These are phyloP conservation scores for Otatea glauca DNA, from an alignment of 176 grass and related monocot genomes.

Conservation along the genomic window DNA sequence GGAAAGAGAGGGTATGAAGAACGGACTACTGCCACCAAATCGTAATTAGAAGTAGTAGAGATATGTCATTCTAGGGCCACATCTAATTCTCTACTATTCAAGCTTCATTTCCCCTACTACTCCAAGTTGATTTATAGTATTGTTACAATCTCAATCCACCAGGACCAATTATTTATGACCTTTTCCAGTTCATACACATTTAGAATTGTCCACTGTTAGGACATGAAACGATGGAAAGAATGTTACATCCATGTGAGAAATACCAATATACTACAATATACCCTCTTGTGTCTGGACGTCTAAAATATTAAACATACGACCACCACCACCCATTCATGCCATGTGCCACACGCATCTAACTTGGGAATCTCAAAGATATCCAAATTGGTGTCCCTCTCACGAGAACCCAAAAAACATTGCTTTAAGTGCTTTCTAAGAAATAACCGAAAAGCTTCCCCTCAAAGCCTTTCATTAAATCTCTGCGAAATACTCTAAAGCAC, in stretches of 20 bases:
- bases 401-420: background rate
- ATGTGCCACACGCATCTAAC: constrained; percentile 42
- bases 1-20: no score
- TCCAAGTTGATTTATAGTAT: background rate
- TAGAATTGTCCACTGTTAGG: background rate
- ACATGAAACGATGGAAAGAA: background rate
- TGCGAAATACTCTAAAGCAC: background rate
- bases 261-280: background rate
- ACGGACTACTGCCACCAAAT: no score
- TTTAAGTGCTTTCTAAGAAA: constrained; percentile 66
- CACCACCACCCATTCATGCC: constrained; percentile 8
- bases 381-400: constrained; percentile 36
- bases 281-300: background rate
- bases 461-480: constrained; percentile 46
- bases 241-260: constrained; percentile 17
- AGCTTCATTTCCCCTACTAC: background rate
- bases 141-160: background rate
- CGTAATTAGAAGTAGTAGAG: no score
- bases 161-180: background rate
- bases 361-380: constrained; percentile 34
- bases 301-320: background rate
- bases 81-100: no score
- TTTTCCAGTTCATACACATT: background rate
- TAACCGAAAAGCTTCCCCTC: constrained; percentile 42
- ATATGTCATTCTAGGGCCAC: no score